These are phyloP conservation scores for Chalciporus sphaerocephalus DNA, from an alignment of 768 basidiomycete species.

Conservation along the genomic window DNA sequence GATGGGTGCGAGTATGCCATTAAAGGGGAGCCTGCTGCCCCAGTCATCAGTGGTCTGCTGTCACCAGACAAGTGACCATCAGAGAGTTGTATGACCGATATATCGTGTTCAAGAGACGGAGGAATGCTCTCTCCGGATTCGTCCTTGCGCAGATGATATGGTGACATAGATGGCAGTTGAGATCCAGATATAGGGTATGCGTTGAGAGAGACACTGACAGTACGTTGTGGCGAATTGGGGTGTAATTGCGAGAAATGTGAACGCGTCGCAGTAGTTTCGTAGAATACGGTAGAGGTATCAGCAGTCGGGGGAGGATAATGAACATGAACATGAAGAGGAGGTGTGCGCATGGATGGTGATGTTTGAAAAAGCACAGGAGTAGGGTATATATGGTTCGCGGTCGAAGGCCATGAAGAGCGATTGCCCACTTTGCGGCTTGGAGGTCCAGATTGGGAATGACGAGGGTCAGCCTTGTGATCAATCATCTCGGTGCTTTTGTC, in stretches of 20 bases:
- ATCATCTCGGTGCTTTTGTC: conserved; percentile 12
- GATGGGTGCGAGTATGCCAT: conserved; percentile 16
- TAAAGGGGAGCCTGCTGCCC: conserved; percentile 8
- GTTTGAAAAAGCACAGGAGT: conserved; percentile 50
- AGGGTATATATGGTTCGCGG: conserved; percentile 39
- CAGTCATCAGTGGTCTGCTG: conserved; percentile 2
- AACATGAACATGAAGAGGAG: conserved; percentile 29
- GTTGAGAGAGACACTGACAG: conserved; percentile 22
- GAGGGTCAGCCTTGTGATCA: conserved; percentile 37
- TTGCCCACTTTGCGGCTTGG: conserved; percentile 34
- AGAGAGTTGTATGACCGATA: conserved; percentile 21
- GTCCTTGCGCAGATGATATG: conserved; percentile 26
- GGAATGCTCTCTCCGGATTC: conserved; percentile 7
- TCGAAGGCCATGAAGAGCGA: conserved; percentile 38
- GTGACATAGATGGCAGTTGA: conserved; percentile 32
- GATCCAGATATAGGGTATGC: conserved; percentile 31
- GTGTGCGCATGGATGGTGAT: conserved; percentile 27
- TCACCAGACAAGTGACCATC: conserved; percentile 11
- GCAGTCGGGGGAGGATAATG: conserved; percentile 30
- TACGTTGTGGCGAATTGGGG: conserved; percentile 16
- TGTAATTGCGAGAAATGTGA: conserved; percentile 22
- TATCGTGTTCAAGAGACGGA: conserved; percentile 21
- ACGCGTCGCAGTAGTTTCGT: conserved; percentile 49
- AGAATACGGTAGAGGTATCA: conserved; percentile 61
- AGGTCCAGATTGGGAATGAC: conserved; percentile 44